Base-by-base conservation (phyloP, 2,329 filamentous ascomycete species). In the Fusarium burgessii region DNA sequence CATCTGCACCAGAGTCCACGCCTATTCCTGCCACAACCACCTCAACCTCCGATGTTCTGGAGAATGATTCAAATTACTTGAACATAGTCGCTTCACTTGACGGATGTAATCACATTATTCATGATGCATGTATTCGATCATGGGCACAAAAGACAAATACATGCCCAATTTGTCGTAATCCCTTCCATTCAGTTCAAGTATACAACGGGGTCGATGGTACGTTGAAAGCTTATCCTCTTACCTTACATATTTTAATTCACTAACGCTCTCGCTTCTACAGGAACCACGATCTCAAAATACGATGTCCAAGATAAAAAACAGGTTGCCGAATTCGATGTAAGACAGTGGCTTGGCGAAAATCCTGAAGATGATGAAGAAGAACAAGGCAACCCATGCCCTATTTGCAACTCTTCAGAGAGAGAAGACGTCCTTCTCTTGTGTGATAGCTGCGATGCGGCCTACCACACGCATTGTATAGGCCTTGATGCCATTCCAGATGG, bases 81-180 rank as follows among this genome's bases (percentile, higher is more conserved):
- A 80, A 84, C 72, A 81, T 83, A 64, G 85, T 91, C 67, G 89
- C 90, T 42, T 82, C 87, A 59, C 88, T 91, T 52, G 85, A 90
- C 66, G 91, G 94, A 49, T 99, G 96, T 82, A 93, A 93, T 63
- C 97, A 99, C 85, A 89, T 95, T 75, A 86, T 99, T 75, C 96
- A 99, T 83, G 92, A 99, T 83, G 90, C 92, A 56, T 99, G 96
- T 81, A 87, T 99, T 74, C 92, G 92, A 76, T 93, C 94, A 74
- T 99, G 96, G 96, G 94, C 95, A 47, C 93, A 97, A 82, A 92
- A 97, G 80, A 95, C 96, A 71, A 99, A 98, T 82, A 98, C 95
- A 79, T 99, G 96, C 81, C 96, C 96, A 47, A 97, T 99, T 81
- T 99, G 96, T 83, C 93, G 96, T 74, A 92, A 93, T 76, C 90